Conservation (phyloP, 2,329 filamentous ascomycete genomes). For the Microcyclosporella mali region DNA sequence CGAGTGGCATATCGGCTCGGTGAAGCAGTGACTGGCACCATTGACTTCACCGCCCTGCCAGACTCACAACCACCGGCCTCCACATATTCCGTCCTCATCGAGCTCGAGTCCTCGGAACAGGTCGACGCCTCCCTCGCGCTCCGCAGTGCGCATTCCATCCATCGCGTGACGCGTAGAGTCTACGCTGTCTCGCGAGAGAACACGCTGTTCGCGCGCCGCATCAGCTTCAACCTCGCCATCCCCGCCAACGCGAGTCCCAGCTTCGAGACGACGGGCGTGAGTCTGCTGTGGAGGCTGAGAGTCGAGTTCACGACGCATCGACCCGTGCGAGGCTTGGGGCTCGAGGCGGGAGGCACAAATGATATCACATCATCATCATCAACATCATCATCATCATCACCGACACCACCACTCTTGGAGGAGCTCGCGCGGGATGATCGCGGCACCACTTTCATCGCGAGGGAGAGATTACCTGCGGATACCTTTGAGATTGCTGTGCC, state of each 20-base stretch:
- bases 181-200: conserved; percentile 75
- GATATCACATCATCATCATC: too few relatives aligned
- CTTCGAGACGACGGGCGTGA: conserved; percentile 84
- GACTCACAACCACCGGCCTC: conserved; percentile 45
- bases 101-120: conserved; percentile 80
- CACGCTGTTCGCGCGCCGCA: conserved; percentile 69
- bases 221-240: conserved; percentile 77
- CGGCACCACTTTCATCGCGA: conserved; percentile 30
- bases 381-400: too few relatives aligned
- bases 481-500: conserved; percentile 35
- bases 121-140: conserved; percentile 75
- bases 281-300: conserved; percentile 78
- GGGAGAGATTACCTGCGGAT: conserved; percentile 31
- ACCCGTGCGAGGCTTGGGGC: conserved; percentile 16
- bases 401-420: conserved; percentile 30
- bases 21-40: conserved; percentile 73
- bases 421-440: conserved; percentile 32
- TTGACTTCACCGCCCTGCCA: conserved; percentile 63
- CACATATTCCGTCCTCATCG: conserved; percentile 77
- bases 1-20: conserved; percentile 84
- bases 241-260: conserved; percentile 80
- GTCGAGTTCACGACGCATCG: conserved; percentile 78
- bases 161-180: conserved; percentile 76
- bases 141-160: conserved; percentile 76
- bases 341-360: conserved; percentile 50